Conservation (phyloP, 2,329 filamentous ascomycete genomes). For the Aspergillus sp. region DNA sequence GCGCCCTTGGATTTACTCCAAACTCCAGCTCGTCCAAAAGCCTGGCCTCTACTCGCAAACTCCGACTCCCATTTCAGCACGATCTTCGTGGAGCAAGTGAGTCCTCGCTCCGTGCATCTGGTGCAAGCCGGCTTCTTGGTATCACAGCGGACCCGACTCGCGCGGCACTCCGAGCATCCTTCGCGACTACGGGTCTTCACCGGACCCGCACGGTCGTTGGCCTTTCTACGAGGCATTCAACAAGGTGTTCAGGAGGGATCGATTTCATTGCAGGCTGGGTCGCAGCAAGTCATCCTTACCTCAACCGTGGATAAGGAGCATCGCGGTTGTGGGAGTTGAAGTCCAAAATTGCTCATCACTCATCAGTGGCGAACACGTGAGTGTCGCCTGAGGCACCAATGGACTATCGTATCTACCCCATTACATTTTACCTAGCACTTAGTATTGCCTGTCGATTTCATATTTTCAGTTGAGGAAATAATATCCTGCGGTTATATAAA, state of each 20-base stretch:
- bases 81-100: constrained; percentile 38
- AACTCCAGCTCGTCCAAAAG: constrained; percentile 44
- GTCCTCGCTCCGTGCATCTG: constrained; percentile 35
- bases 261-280: constrained; percentile 27
- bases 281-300: background rate
- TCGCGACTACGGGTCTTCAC: constrained; percentile 40
- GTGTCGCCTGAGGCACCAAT: background rate
- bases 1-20: constrained; percentile 35
- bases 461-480: no score
- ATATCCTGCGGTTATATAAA: no score
- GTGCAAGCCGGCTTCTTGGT: constrained; percentile 39
- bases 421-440: no score
- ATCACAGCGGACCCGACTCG: constrained; percentile 43
- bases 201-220: constrained; percentile 34
- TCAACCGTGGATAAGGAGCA: background rate
- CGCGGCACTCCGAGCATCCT: constrained; percentile 43
- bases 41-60: constrained; percentile 41
- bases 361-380: background rate
- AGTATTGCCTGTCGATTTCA: no score
- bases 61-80: constrained; percentile 42
- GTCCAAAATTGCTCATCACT: background rate
- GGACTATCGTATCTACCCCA: background rate
- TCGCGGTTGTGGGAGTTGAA: background rate
- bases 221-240: constrained; percentile 39
- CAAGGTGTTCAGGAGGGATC: constrained; percentile 1